These are phyloP conservation scores for Cordia subcordata DNA, from an alignment of 257 asterid species.

Conservation along the genomic window DNA sequence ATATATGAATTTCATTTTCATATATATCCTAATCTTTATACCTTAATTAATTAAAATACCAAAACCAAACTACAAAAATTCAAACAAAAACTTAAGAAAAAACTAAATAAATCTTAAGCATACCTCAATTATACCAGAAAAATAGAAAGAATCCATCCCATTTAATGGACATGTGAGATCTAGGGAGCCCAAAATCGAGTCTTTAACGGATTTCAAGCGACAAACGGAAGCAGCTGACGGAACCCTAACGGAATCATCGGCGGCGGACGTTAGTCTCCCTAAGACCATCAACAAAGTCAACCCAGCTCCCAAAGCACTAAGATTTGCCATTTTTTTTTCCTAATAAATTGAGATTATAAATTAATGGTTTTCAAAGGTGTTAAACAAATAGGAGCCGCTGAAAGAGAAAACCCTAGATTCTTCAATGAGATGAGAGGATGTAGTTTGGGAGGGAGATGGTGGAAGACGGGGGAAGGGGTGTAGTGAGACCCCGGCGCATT, in stretches of 20 bases:
- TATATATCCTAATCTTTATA: too few relatives aligned
- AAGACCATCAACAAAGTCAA: slow-evolving; percentile 35
- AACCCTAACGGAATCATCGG: slow-evolving; percentile 31
- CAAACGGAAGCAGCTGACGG: slow-evolving; percentile 39
- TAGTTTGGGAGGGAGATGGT: background rate
- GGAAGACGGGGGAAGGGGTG: slow-evolving; percentile 20
- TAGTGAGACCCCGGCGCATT: slow-evolving; percentile 47
- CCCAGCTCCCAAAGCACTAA: slow-evolving; percentile 31
- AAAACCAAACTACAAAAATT: too few relatives aligned
- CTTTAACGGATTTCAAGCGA: slow-evolving; percentile 47
- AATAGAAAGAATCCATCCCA: slow-evolving; percentile 31
- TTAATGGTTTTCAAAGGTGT: slow-evolving; percentile 3
- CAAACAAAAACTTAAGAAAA: background rate
- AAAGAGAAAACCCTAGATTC: background rate
- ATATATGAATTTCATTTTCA: too few relatives aligned
- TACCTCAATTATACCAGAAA: slow-evolving; percentile 70
- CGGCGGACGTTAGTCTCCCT: slow-evolving; percentile 42
- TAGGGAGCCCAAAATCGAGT: slow-evolving; percentile 39
- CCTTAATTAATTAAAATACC: too few relatives aligned
- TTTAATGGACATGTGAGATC: slow-evolving; percentile 36
- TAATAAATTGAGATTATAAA: background rate
- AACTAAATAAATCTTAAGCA: slow-evolving; percentile 1
- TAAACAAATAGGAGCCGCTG: slow-evolving; percentile 1
- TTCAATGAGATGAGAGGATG: too few relatives aligned
- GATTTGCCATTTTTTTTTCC: slow-evolving; percentile 34